Conservation (phyloP, 257 asterid species). For the Gentiana macrophylla region DNA sequence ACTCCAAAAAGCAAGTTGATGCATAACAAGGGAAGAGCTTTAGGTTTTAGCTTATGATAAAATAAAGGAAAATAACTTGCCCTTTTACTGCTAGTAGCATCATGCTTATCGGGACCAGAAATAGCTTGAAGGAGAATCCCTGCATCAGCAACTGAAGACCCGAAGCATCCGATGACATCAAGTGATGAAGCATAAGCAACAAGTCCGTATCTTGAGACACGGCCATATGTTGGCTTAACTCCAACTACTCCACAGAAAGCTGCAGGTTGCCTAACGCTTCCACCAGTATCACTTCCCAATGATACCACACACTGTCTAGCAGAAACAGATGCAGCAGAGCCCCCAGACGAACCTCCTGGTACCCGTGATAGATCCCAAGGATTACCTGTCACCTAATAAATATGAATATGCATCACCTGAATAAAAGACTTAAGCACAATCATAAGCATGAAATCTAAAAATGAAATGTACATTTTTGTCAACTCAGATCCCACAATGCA, state of each 20-base stretch:
- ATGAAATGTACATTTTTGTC: constrained; percentile 3
- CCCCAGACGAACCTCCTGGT: constrained; percentile 99
- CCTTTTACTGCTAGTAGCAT: constrained; percentile 76
- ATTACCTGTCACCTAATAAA: constrained; percentile 90
- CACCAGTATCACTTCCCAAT: constrained; percentile 96
- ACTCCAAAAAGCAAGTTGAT: background rate
- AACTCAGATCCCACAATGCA: constrained; percentile 1
- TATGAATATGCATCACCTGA: constrained; percentile 72
- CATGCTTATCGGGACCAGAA: constrained; percentile 84
- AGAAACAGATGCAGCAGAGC: constrained; percentile 97
- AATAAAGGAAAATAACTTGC: constrained; percentile 21
- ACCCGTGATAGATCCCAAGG: constrained; percentile 98
- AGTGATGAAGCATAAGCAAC: constrained; percentile 96
- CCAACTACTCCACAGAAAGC: constrained; percentile 98
- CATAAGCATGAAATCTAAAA: constrained; percentile 22
- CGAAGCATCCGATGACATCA: constrained; percentile 96
- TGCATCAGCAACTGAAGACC: constrained; percentile 94
- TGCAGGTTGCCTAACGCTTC: constrained; percentile 98
- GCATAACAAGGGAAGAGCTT: no score
- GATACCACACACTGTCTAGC: constrained; percentile 95
- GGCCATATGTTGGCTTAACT: constrained; percentile 94
- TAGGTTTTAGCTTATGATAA: no score
- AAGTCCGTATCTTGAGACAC: constrained; percentile 96
- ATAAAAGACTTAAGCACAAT: constrained; percentile 36
- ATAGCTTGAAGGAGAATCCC: constrained; percentile 71